A percentile compares a stretch with the other conserved stretches of the same genome.
Evolutionary conservation across 441 rosid genomes (phyloP).

Genomic region (Viola pubescens): DNA sequence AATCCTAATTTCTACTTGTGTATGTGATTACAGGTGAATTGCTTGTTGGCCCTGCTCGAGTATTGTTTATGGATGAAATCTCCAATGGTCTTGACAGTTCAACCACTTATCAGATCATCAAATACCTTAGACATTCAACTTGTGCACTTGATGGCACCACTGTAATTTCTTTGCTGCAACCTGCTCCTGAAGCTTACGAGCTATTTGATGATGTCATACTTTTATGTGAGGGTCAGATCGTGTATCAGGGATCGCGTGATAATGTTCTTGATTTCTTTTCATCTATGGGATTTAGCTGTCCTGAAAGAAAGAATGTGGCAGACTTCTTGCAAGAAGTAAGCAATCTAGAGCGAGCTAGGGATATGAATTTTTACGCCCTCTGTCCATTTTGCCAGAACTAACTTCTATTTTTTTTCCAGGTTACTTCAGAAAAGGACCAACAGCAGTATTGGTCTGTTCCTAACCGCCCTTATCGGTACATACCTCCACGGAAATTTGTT

Average conservation of each 20-base stretch:
- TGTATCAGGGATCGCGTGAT: conserved; percentile 84
- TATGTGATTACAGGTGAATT: conserved; percentile 60
- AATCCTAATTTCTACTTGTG: conserved; percentile 4
- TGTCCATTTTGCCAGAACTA: not conserved
- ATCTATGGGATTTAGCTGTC: conserved; percentile 75
- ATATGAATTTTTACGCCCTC: conserved; percentile 1
- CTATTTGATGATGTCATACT: conserved; percentile 88
- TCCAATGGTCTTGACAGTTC: conserved; percentile 96
- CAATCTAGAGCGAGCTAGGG: conserved; percentile 15
- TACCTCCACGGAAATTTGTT: conserved; percentile 76
- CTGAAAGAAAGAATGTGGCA: conserved; percentile 88
- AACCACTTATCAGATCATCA: conserved; percentile 83
- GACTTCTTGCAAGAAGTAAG: conserved; percentile 97
- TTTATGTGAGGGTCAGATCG: conserved; percentile 85
- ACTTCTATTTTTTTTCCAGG: conserved; percentile 32
- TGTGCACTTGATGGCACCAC: conserved; percentile 79
- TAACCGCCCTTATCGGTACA: conserved; percentile 61
- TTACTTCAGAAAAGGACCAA: conserved; percentile 83
- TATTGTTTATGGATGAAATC: conserved; percentile 94
- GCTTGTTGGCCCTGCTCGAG: conserved; percentile 92
- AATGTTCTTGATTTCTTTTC: conserved; percentile 65
- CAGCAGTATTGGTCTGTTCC: conserved; percentile 89
- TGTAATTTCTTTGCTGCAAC: conserved; percentile 79
- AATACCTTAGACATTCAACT: conserved; percentile 81
- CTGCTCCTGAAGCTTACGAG: conserved; percentile 89